A percentile compares a stretch with the other conserved stretches of the same genome.
These are phyloP conservation scores for Phytophthora pinifolia DNA, from an alignment of 352 stramenopile genomes.

Conservation along the genomic window DNA sequence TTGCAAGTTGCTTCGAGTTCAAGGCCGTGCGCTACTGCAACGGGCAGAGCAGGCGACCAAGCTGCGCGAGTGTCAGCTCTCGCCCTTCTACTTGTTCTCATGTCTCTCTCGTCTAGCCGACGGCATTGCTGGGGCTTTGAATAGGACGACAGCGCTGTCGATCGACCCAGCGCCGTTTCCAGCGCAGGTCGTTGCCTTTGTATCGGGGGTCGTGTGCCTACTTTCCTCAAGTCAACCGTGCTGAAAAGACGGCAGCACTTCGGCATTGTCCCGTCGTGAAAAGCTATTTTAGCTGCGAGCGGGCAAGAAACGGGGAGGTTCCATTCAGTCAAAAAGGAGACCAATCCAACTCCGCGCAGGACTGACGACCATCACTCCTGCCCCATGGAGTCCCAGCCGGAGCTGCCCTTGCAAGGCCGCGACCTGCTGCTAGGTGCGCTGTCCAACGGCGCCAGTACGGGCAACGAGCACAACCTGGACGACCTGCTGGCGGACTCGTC, in stretches of 20 bases:
- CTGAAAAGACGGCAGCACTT: constrained; percentile 10
- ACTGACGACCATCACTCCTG: constrained; percentile 21
- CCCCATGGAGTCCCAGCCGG: constrained; percentile 24
- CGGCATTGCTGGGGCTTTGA: no score
- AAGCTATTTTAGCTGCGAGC: constrained; percentile 26
- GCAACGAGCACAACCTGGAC: constrained; percentile 25
- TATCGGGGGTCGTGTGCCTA: neutral
- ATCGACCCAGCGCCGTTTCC: no score
- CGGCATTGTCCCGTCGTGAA: constrained; percentile 26
- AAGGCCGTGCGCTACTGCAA: no score
- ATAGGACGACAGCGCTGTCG: no score
- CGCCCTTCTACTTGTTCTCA: no score
- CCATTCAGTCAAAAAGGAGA: constrained; percentile 19
- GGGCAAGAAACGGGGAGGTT: constrained; percentile 21
- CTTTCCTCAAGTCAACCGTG: constrained; percentile 2
- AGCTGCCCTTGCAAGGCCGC: constrained; percentile 39
- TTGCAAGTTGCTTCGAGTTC: no score
- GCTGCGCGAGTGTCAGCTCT: no score
- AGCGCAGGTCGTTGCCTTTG: no score
- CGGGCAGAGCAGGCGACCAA: no score
- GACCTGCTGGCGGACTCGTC: constrained; percentile 42
- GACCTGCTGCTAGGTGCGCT: constrained; percentile 49
- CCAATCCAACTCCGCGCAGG: constrained; percentile 4
- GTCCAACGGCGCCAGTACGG: constrained; percentile 14
- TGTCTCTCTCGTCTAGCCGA: no score